Conservation (phyloP, 768 basidiomycete genomes). For the Tylopilus balloui region DNA sequence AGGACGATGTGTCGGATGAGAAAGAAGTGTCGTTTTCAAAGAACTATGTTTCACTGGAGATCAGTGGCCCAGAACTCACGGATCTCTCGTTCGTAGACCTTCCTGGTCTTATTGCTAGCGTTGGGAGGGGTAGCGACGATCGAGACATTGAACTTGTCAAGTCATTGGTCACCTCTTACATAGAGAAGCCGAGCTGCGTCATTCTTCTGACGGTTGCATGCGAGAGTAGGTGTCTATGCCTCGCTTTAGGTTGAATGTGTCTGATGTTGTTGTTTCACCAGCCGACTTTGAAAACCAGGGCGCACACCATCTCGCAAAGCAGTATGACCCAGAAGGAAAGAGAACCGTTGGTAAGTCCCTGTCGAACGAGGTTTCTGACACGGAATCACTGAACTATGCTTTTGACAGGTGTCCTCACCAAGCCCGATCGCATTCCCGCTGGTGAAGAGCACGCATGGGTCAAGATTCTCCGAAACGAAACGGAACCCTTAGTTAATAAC, state of each 20-base stretch:
- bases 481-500: conserved; percentile 26
- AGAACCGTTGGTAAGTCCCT: conserved; percentile 60
- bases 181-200: conserved; percentile 62
- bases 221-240: conserved; percentile 19
- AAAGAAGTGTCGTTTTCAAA: conserved; percentile 42
- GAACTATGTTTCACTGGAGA: conserved; percentile 54
- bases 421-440: conserved; percentile 53
- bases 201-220: conserved; percentile 61
- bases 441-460: conserved; percentile 45
- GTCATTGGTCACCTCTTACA: conserved; percentile 53
- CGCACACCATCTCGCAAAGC: conserved; percentile 60
- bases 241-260: conserved; percentile 20
- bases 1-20: conserved; percentile 8
- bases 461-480: conserved; percentile 50
- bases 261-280: conserved; percentile 40
- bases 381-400: neutral
- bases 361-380: conserved; percentile 38
- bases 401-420: conserved; percentile 45
- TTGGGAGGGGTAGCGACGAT: conserved; percentile 43
- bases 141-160: conserved; percentile 61
- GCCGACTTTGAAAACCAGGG: conserved; percentile 82
- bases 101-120: conserved; percentile 60
- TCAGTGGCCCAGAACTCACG: conserved; percentile 54
- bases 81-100: conserved; percentile 65
- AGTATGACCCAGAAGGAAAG: conserved; percentile 55